Base-by-base conservation (phyloP, 164 flowering plant species). In the Umbilicus rupestris region DNA sequence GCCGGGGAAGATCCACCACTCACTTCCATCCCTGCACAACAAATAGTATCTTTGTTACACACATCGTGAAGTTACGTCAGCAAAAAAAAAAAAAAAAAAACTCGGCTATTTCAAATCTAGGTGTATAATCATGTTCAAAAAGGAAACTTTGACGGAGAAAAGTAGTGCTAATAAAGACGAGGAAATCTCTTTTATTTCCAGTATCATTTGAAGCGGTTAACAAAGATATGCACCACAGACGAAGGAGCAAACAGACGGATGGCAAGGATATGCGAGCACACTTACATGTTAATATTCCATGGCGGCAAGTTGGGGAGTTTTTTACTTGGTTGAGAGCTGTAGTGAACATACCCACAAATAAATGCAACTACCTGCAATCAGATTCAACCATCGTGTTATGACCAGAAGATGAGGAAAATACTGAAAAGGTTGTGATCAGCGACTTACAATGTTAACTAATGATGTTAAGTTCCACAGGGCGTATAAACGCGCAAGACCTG, bases 391-490 rank as follows among this genome's bases (percentile, higher is more conserved):
- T 3, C 0, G 12, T 26, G 17, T 31, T 10, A 11, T 33, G 42
- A 33, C 10, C 9, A 16, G 17, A 62, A 31, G 42, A 30, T 15
- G 14, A 35, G 8, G 20, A 22, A 30, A 14, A 14, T 30, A 0
- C 26, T 5, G 14, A 60, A 50, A 20, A 6, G 29, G 28, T 11
- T 8, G 14, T 8, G 28, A 50, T 28, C 62, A 37, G 37, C 17
- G 46, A 75, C 98, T 92, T 84, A 92, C 99, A 63, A 92, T 90
- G 75, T 95, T 95, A 63, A 87, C 75, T 70, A 92, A 80, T 60
- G 99, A 95, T 20, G 84, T 83, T n/a, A 95, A 68, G 74, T 95
- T 95, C 99, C 98, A 95, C 74, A 95, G 71, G 71, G 96, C 98
- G 84, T 95, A 90, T 9, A 86, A 80, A 63, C 98, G 99, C 30